These are phyloP conservation scores for Gossypium raimondii DNA, from an alignment of 345 rosid genomes.

Conservation along the genomic window DNA sequence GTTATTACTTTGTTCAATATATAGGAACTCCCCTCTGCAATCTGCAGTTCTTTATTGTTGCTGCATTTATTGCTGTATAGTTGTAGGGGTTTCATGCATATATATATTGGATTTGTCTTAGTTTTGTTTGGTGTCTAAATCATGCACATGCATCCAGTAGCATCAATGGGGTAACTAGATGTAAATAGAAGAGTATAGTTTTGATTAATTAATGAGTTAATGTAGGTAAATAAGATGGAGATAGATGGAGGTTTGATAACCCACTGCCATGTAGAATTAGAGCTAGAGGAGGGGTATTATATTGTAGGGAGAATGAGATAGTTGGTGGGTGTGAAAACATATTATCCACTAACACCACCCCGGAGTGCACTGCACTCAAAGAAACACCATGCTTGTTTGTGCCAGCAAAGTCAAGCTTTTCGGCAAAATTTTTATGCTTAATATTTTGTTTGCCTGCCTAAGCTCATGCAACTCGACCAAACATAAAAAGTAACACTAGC, in stretches of 20 bases:
- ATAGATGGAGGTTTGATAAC: neutral
- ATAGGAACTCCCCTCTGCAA: neutral
- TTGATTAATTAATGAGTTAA: neutral
- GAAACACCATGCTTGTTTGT: conserved; percentile 50
- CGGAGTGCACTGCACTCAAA: conserved; percentile 92
- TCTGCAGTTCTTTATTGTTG: neutral
- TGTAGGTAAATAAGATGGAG: neutral
- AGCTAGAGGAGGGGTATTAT: neutral
- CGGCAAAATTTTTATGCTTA: conserved; percentile 45
- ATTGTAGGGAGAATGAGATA: neutral
- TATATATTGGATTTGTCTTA: neutral
- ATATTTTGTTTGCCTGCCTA: conserved; percentile 14
- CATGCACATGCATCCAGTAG: neutral
- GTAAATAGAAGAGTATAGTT: neutral
- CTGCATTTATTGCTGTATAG: neutral
- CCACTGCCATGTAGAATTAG: neutral
- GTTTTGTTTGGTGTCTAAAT: neutral
- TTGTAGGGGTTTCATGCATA: conserved; percentile 11
- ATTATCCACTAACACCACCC: conserved; percentile 29
- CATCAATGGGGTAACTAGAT: neutral
- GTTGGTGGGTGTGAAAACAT: conserved; percentile 25
- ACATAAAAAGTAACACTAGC: neutral
- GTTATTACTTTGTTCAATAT: neutral
- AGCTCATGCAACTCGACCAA: conserved; percentile 32
- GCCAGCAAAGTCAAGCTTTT: conserved; percentile 84